Evolutionary conservation across 73 alveolate genomes (phyloP), one percentile per base, ranked within the genome.

Genomic region (Symbiodinium pilosum): DNA sequence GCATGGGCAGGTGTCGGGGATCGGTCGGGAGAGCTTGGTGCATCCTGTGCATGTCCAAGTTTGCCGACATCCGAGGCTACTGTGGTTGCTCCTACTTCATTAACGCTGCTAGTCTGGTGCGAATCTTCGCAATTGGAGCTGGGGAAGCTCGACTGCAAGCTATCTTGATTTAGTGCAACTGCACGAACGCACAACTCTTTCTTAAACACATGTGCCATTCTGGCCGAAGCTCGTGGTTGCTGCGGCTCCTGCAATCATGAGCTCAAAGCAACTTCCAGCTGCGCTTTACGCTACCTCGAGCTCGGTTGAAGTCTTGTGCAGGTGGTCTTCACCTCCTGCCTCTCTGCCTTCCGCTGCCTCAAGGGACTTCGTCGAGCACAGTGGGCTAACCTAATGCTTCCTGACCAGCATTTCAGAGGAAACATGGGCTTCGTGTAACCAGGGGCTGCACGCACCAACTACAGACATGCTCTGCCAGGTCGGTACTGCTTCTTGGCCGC

Each of bases 301-400:
- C n/a, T n/a, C n/a, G n/a, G n/a, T n/a, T n/a, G n/a, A n/a, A n/a
- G n/a, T n/a, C n/a, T n/a, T n/a, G n/a, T n/a, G n/a, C n/a, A 87
- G 94, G 97, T 91, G 77, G 83, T 81, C 51, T 69, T 91, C 88
- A 41, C 73, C 88, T 41, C 81, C 81, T 69, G 87, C 83, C 68
- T 91, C 47, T 69, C 89, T 21, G 97, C 97, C 47, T 91, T 91
- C 52, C 97, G 97, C 40, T 91, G 97, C 97, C 64, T 91, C 75
- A 91, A 91, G 97, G 97, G 97, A 26, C 64, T 91, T 8, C 71
- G 97, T 26, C 75, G 97, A 81, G 88, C 88, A 24, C 97, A 91
- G 75, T 91, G 97, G 97, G 97, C 97, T 43, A 91, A 91, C 84
- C 75, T 91, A 12, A 91, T 91, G 97, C 77, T 40, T 39, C 56